Evolutionary conservation across 768 basidiomycete species (phyloP), one percentile per base, ranked within the genome.

Genomic region (Cystobasidium tubakii): DNA sequence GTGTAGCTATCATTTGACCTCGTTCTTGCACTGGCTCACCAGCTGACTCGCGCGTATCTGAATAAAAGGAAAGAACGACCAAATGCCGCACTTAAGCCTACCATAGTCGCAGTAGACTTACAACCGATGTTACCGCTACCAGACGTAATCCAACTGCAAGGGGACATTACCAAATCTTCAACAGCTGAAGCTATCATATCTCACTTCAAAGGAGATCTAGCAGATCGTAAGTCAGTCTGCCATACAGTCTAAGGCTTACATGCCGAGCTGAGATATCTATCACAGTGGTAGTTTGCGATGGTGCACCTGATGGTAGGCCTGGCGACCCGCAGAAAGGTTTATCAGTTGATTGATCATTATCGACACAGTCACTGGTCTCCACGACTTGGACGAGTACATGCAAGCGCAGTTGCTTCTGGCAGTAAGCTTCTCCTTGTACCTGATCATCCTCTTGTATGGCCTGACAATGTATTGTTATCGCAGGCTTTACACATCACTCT

Each of bases 301-400:
- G 83, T 9, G 83, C 83, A 17, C 83, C 83, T 17, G 83, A 84
- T 75, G 83, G 82, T 82, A 17, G 42, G 79, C 66, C 1, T 23
- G 7, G 10, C 9, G 44, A 10, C 17, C 25, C 1, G 6, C 27
- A 27, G 1, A 25, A 39, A 19, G 50, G 9, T 33, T 36, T 31
- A 13, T 27, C n/a, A n/a, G n/a, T 60, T 13, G n/a, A 7, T 17
- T 50, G 7, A 21, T 19, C 71, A 54, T 0, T 13, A 19, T 21
- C 46, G 10, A n/a, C n/a, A n/a, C 75, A 83, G 83, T 84, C 19
- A 83, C 83, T 7, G 83, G 83, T 33, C 80, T 84, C 1, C 83
- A 84, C 74, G 83, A 83, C 72, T 77, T 84, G n/a, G 83, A 84
- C 75, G 83, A 82, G 19, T 83, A 83, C 74, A 81, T 84, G 2